Conservation (phyloP, 2,329 filamentous ascomycete species). For the Capronia americana region DNA sequence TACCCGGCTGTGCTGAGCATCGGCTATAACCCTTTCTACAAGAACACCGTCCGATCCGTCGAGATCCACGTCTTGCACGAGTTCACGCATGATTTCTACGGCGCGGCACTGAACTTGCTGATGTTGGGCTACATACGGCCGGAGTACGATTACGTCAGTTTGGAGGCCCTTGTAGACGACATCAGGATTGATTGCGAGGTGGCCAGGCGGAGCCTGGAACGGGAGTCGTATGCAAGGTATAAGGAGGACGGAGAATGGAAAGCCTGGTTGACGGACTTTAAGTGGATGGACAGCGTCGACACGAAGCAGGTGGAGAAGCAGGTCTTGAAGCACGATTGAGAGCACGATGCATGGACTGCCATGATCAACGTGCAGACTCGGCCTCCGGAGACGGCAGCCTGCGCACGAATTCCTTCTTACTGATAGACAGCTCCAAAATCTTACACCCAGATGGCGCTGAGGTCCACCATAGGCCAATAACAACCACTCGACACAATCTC, state of each 20-base stretch:
- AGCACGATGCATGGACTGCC: no score
- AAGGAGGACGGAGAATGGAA: conserved; percentile 48
- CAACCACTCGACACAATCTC: neutral
- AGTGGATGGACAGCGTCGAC: conserved; percentile 43
- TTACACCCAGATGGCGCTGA: neutral
- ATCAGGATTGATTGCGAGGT: conserved; percentile 90
- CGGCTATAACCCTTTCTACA: conserved; percentile 97
- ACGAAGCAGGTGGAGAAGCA: conserved; percentile 42
- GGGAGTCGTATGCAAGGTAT: conserved; percentile 64
- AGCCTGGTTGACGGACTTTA: conserved; percentile 41
- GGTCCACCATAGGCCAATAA: neutral
- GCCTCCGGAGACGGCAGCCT: neutral
- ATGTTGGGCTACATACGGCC: conserved; percentile 87
- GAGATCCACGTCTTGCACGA: conserved; percentile 81
- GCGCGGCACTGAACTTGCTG: conserved; percentile 75
- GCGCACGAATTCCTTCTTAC: neutral
- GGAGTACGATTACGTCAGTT: conserved; percentile 83
- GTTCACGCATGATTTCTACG: conserved; percentile 78
- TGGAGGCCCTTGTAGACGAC: conserved; percentile 84
- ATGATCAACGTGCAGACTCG: neutral
- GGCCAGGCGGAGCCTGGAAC: conserved; percentile 71
- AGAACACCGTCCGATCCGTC: conserved; percentile 80
- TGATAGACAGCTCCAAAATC: neutral
- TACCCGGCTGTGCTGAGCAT: conserved; percentile 93
- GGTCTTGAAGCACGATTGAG: conserved; percentile 28